These are phyloP conservation scores for Syncephalastrum contaminatum DNA, from an alignment of 371 early-diverging fungal genomes.

Conservation along the genomic window DNA sequence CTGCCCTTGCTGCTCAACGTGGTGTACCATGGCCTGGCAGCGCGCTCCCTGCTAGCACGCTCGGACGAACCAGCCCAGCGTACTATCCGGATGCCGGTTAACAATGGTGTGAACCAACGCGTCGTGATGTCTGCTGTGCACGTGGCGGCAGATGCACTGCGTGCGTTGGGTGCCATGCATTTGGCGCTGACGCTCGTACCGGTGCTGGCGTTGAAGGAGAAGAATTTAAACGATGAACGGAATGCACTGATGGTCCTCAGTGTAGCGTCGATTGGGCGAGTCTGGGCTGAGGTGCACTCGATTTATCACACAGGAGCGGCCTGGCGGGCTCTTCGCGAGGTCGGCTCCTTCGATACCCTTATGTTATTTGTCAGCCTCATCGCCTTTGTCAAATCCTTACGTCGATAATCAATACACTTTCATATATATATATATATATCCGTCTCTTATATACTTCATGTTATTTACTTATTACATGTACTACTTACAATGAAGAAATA, in stretches of 20 bases:
- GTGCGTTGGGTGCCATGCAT: conserved; percentile 38
- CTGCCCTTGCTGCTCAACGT: conserved; percentile 36
- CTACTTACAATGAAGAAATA: too few species aligned
- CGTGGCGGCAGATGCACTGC: conserved; percentile 28
- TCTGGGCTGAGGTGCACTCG: conserved; percentile 20
- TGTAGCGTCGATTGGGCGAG: conserved; percentile 32
- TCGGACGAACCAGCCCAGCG: conserved; percentile 18
- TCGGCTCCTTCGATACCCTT: conserved; percentile 25
- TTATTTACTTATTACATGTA: too few species aligned
- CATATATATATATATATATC: too few species aligned
- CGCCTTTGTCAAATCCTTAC: conserved; percentile 33
- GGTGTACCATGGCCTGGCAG: conserved; percentile 33
- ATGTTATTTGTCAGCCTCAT: conserved; percentile 25
- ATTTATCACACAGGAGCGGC: conserved; percentile 14
- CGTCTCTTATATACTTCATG: too few species aligned
- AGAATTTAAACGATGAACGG: conserved; percentile 30
- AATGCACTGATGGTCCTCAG: conserved; percentile 36
- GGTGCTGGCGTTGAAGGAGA: conserved; percentile 33
- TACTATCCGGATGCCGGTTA: conserved; percentile 17
- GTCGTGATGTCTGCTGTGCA: conserved; percentile 6
- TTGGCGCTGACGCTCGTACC: conserved; percentile 32
- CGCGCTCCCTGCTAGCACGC: conserved; percentile 22
- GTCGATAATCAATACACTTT: conserved; percentile 7
- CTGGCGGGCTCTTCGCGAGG: conserved; percentile 31
- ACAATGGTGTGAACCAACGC: conserved; percentile 9